Base-by-base conservation (phyloP, 2,329 filamentous ascomycete genomes). In the Setomelanomma holmii region DNA sequence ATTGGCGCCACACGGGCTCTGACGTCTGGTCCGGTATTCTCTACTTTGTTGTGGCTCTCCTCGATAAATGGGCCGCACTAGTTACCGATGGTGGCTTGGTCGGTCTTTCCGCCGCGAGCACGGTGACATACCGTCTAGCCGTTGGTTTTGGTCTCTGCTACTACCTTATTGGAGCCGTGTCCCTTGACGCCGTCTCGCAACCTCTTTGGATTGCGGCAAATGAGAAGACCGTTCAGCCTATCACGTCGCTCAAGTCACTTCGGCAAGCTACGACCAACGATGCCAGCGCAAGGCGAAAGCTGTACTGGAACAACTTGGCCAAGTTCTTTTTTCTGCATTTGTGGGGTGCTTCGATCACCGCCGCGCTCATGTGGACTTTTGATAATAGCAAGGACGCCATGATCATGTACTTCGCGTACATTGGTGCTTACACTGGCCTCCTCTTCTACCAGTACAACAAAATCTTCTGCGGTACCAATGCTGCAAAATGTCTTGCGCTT, bases 141-240 rank as follows among this genome's bases (percentile, higher is more conserved):
- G 76, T 82, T 17, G 82, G 82, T 2, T 83, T 84, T 55, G 79
- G 79, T 16, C 69, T 84, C 27, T 79, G 79, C 0, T 84, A 84
- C 62, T 84, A 84, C 56, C 71, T 84, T 17, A 76, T 84, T 19
- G 81, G 82, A 22, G 82, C 82, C 10, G 80, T 84, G 2, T 72
- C 82, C 19, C 79, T 84, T 17, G 82, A 84, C 56, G 77, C 78
- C 51, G 81, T 82, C 48, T 79, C 80, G 16, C 77, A 80, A 43
- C 76, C 79, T 49, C 72, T 83, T 2, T 76, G 80, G 51, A 74
- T 72, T 11, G 61, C 74, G 4, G 74, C 78, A 79, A 79, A 45
- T 6, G 76, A 79, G 40, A 69, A 74, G 16, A 68, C 76, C 46
- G 64, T 70, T 2, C 71, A 75, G 12, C 60, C 71, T 8, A 75